These are phyloP conservation scores for Ogataea nakhonphanomensis DNA, from an alignment of 805 yeast species.

Conservation along the genomic window DNA sequence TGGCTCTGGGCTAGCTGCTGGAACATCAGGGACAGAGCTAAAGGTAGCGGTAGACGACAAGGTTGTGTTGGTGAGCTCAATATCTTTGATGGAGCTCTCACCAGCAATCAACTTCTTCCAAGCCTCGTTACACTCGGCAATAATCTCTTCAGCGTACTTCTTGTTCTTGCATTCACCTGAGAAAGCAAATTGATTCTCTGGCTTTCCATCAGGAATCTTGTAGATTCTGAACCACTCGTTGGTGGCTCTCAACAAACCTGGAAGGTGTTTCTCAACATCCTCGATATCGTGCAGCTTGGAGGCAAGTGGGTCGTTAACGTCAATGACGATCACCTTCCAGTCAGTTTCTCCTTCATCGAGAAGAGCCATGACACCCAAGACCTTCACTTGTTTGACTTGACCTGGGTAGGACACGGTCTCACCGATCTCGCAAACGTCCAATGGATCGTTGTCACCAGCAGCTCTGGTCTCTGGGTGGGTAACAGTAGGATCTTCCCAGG, in stretches of 20 bases:
- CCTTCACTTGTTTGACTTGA: constrained; percentile 82
- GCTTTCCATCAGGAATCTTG: constrained; percentile 97
- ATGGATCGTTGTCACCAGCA: constrained; percentile 82
- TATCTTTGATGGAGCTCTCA: constrained; percentile 57
- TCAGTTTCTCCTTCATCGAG: constrained; percentile 90
- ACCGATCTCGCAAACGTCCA: constrained; percentile 84
- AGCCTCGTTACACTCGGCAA: constrained; percentile 77
- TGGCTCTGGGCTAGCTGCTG: constrained; percentile 67
- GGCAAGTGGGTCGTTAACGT: constrained; percentile 85
- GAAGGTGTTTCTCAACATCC: constrained; percentile 86
- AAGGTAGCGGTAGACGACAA: constrained; percentile 53
- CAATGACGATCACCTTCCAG: constrained; percentile 90
- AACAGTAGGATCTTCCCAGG: constrained; percentile 74
- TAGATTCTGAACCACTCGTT: constrained; percentile 98
- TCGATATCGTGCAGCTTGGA: constrained; percentile 82
- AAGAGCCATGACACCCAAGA: constrained; percentile 89
- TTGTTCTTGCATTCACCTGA: constrained; percentile 87
- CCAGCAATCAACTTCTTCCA: constrained; percentile 78
- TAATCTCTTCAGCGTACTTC: constrained; percentile 79
- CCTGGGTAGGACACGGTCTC: constrained; percentile 63
- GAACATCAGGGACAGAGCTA: constrained; percentile 51
- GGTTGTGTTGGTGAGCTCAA: constrained; percentile 74
- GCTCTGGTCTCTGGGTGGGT: constrained; percentile 63
- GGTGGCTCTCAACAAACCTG: constrained; percentile 90
- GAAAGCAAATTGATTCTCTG: constrained; percentile 95